Percentiles rank a stretch among this genome's conserved stretches.
Conservation (phyloP, 805 yeast genomes). For the Candida pseudofarinosa region DNA sequence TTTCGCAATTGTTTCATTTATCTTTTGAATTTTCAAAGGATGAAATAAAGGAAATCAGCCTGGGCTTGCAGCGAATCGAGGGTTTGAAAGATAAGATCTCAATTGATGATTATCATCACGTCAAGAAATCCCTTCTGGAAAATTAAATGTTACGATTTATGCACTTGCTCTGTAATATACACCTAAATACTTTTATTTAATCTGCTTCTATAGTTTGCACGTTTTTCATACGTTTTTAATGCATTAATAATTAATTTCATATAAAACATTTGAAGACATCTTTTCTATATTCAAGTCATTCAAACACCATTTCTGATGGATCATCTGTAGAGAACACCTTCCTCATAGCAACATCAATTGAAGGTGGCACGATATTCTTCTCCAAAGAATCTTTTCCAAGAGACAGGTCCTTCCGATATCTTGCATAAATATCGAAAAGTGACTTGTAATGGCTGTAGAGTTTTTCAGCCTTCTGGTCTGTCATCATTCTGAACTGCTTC, state of each 20-base stretch:
- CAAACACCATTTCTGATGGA: conserved; percentile 39
- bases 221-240: background rate
- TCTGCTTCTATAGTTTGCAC: background rate
- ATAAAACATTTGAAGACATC: background rate
- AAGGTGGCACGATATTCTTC: conserved; percentile 44
- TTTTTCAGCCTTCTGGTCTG: conserved; percentile 46
- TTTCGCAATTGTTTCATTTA: conserved; percentile 41
- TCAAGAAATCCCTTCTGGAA: conserved; percentile 11
- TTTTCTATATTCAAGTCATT: background rate
- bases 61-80: conserved; percentile 36
- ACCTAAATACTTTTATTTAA: background rate
- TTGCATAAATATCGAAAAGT: conserved; percentile 27
- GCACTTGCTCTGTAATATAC: background rate
- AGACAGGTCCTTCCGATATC: conserved; percentile 20
- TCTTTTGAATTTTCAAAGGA: conserved; percentile 42
- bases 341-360: conserved; percentile 46
- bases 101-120: conserved; percentile 48
- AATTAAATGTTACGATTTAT: background rate
- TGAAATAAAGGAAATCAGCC: conserved; percentile 36
- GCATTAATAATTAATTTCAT: background rate
- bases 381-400: conserved; percentile 42
- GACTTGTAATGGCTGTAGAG: conserved; percentile 39
- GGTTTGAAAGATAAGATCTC: conserved; percentile 46
- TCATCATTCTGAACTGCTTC: conserved; percentile 56
- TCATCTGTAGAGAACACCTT: conserved; percentile 47